Base-by-base conservation (phyloP, 768 basidiomycete species). In the Lentinula guzmanii region DNA sequence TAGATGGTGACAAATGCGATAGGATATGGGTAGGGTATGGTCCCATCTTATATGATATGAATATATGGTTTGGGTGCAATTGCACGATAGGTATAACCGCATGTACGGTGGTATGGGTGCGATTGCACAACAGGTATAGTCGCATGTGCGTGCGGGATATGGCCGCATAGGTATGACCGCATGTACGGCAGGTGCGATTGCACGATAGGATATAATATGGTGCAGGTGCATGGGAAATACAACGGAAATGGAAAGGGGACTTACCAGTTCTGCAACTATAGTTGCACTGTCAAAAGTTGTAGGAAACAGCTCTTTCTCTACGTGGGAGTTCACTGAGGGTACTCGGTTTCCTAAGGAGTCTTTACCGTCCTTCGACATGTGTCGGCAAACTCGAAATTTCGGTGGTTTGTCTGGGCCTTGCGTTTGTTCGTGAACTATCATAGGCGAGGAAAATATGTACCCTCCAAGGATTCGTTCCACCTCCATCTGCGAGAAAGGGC, bases 191-290 rank as follows among this genome's bases (percentile, higher is more conserved):
- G n/a, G n/a, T n/a, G n/a, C n/a, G 33, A 71, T 71, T 0, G 73
- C 76, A 0, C 72, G 61, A 56, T 67, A 64, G 1, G 63, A 66
- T 1, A 60, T 51, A 4, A 68, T 58, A 56, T 68, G n/a, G n/a
- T n/a, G n/a, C 66, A 4, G 64, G 37, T 1, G 64, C n/a, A n/a
- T n/a, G n/a, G n/a, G n/a, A n/a, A 37, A 11, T 62, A 58, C 0
- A 58, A 66, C n/a, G 61, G 51, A n/a, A 63, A 60, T 21, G 62
- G 65, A 0, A 11, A 41, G 0, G n/a, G 67, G 0, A 63, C 64
- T 3, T 46, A 51, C 61, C 31, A 58, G 28, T 50, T 62, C 57
- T 5, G 62, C 62, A 35, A 62, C 35, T 35, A 56, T 62, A 24
- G 37, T n/a, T 28, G 61, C 53, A 5, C 37, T 57, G 35, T 57